Percentiles rank a stretch among this genome's conserved stretches.
Evolutionary conservation across 2,329 filamentous ascomycete species (phyloP).

Genomic region (Fusarium euwallaceae): DNA sequence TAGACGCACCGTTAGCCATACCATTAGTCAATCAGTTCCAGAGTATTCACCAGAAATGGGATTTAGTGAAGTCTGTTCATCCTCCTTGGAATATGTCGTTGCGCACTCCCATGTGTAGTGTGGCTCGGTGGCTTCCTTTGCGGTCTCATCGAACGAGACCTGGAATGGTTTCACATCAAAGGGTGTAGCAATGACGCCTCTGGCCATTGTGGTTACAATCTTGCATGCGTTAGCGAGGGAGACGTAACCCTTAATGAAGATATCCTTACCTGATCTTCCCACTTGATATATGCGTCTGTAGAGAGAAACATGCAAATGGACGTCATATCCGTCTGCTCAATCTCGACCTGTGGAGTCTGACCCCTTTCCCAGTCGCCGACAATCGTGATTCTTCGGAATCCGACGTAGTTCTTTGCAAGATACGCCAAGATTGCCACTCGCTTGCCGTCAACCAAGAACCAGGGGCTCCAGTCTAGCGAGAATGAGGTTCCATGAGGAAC

Average conservation of each 20-base stretch:
- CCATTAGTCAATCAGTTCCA: background rate
- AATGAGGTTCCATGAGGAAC: conserved; percentile 63
- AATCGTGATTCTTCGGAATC: conserved; percentile 65
- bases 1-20: conserved; percentile 40
- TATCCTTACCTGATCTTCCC: conserved; percentile 64
- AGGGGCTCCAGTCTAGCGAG: conserved; percentile 68
- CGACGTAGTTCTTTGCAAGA: conserved; percentile 64
- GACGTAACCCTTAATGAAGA: rapidly evolving
- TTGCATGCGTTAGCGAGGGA: conserved; percentile 42
- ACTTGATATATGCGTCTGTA: conserved; percentile 67
- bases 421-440: conserved; percentile 64
- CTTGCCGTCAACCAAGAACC: conserved; percentile 54
- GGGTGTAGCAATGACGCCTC: conserved; percentile 68
- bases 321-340: conserved; percentile 58
- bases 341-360: conserved; percentile 52
- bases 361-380: conserved; percentile 51
- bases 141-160: conserved; percentile 54
- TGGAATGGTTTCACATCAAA: conserved; percentile 65
- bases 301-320: conserved; percentile 65
- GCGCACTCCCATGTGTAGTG: conserved; percentile 61
- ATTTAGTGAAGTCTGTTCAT: conserved; percentile 51
- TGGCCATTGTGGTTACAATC: conserved; percentile 62
- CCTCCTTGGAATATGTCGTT: conserved; percentile 58
- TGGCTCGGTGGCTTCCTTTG: conserved; percentile 37
- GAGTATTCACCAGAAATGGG: conserved; percentile 33